Evolutionary conservation across 345 rosid genomes (phyloP).

Genomic region (Excoecaria cochinchinensis): DNA sequence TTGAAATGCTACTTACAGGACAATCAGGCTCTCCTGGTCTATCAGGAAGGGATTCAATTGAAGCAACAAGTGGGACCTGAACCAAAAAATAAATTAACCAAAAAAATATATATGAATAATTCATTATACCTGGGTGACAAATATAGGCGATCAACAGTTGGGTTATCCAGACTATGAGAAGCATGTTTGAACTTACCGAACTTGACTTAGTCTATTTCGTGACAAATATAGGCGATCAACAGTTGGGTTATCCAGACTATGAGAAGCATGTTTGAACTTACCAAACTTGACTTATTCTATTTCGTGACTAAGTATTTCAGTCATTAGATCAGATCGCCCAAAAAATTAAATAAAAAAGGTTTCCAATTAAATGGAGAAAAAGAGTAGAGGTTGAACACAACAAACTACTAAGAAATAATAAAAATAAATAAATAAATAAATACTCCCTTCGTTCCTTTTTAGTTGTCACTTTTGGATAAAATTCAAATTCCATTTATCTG

Average conservation of each 20-base stretch:
- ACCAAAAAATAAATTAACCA: conserved; percentile 14
- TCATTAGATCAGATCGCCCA: too few species aligned
- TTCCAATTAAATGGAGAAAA: too few species aligned
- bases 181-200: not conserved
- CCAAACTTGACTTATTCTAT: too few species aligned
- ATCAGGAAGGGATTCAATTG: conserved; percentile 66
- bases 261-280: not conserved
- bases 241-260: not conserved
- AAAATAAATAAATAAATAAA: too few species aligned
- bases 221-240: not conserved
- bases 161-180: not conserved
- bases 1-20: conserved; percentile 59
- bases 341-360: too few species aligned
- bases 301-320: too few species aligned
- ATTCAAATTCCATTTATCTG: too few species aligned
- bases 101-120: not conserved
- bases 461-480: too few species aligned
- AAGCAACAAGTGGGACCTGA: conserved; percentile 60
- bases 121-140: not conserved
- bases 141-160: not conserved
- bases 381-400: too few species aligned
- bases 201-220: not conserved
- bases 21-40: conserved; percentile 92
- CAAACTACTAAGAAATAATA: too few species aligned
- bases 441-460: too few species aligned